Percentiles rank a stretch among this genome's conserved stretches.
Conservation (phyloP, 192 early-diverging fungal genomes). For the Backusella sp. region DNA sequence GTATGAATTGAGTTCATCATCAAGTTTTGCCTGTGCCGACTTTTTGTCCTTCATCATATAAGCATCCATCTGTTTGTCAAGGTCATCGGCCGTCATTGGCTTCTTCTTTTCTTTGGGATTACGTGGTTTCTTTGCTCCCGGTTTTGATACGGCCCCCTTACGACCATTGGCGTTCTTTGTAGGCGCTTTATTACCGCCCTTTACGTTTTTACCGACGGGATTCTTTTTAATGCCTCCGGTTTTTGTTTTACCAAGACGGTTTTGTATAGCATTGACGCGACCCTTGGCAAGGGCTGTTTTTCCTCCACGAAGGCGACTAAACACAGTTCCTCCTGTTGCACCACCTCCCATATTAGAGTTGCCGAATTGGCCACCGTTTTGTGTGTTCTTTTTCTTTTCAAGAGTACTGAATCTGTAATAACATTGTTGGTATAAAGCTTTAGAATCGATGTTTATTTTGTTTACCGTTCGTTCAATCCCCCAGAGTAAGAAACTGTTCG, state of each 20-base stretch:
- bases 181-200: neutral
- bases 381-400: neutral
- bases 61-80: conserved; percentile 29
- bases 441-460: neutral
- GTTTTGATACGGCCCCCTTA: neutral
- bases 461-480: neutral
- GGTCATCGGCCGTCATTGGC: conserved; percentile 3
- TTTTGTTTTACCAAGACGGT: neutral
- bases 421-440: neutral
- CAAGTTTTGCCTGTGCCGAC: conserved; percentile 27
- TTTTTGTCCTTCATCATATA: conserved; percentile 42
- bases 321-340: neutral
- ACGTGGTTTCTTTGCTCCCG: neutral
- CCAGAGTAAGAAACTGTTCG: neutral
- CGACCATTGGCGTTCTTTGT: neutral
- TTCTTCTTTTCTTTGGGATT: neutral
- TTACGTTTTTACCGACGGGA: neutral
- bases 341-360: neutral
- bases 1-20: conserved; percentile 34
- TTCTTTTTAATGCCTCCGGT: neutral
- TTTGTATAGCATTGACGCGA: neutral
- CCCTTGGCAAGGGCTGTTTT: neutral
- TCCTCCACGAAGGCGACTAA: conserved; percentile 1
- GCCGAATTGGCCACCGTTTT: neutral
- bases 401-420: neutral